Percentiles rank a stretch among this genome's conserved stretches.
These are phyloP conservation scores for Chrysanthemum seticuspe DNA, from an alignment of 129 eudicot genomes.

Conservation along the genomic window DNA sequence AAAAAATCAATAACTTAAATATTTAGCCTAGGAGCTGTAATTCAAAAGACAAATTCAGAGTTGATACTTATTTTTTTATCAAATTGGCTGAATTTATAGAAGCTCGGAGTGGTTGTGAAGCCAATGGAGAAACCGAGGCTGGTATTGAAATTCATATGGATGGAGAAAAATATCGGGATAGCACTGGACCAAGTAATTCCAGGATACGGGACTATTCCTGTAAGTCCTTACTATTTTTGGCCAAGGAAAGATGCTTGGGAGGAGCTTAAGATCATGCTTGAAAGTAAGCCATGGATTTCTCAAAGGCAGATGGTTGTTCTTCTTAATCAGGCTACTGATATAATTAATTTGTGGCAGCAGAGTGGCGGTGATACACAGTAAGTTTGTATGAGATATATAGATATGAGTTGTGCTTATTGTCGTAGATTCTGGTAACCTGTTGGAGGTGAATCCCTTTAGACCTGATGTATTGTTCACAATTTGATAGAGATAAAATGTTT, in stretches of 20 bases:
- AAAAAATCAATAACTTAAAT: not conserved
- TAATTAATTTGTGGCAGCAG: slow-evolving; percentile 95
- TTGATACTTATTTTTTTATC: not conserved
- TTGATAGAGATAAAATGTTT: slow-evolving; percentile 3
- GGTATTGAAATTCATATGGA: slow-evolving; percentile 86
- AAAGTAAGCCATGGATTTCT: slow-evolving; percentile 91
- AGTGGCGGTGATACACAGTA: slow-evolving; percentile 44
- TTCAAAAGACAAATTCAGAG: not conserved
- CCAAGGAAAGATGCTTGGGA: slow-evolving; percentile 98
- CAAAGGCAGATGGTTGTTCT: slow-evolving; percentile 63
- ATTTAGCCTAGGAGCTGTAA: not conserved
- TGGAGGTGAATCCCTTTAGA: not conserved
- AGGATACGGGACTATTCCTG: slow-evolving; percentile 81
- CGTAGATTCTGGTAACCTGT: slow-evolving; percentile 12
- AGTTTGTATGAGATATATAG: slow-evolving; percentile 10
- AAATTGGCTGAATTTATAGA: slow-evolving; percentile 34
- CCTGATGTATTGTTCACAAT: slow-evolving; percentile 17
- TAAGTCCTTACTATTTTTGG: slow-evolving; percentile 93
- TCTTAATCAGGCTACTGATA: slow-evolving; percentile 92
- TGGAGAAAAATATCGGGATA: slow-evolving; percentile 90
- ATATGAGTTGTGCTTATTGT: slow-evolving; percentile 19
- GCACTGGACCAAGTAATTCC: slow-evolving; percentile 83
- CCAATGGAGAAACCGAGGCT: slow-evolving; percentile 74
- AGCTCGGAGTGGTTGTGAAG: slow-evolving; percentile 75
- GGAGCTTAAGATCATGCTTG: slow-evolving; percentile 75